phyloP scores from a whole-genome alignment of 164 flowering plant species.

The Santalum album region DNA sequence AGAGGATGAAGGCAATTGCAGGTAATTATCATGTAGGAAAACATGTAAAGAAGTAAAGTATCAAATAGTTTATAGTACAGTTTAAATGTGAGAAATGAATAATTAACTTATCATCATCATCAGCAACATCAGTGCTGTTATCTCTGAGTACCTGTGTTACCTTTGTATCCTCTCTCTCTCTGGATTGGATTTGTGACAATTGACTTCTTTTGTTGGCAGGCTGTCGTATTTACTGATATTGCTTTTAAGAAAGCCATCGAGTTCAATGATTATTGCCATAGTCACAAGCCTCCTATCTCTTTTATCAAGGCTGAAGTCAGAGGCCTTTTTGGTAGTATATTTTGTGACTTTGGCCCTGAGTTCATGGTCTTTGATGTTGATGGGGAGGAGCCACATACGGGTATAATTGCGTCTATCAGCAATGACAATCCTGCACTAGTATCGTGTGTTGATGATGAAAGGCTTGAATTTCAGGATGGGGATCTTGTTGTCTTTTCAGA shows the following conservation, averaged over 20 bases:
- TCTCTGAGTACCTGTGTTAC: no score
- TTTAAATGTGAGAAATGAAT: no score
- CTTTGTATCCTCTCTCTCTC: no score
- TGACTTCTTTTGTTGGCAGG: conserved; percentile 33
- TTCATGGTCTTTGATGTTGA: conserved; percentile 76
- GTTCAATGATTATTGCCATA: conserved; percentile 68
- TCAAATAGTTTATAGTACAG: no score
- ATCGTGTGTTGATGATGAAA: conserved; percentile 82
- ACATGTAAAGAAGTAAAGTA: no score
- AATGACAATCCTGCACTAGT: conserved; percentile 75
- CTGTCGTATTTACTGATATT: conserved; percentile 72
- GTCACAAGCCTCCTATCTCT: conserved; percentile 68
- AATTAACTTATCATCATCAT: no score
- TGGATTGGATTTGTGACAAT: not conserved
- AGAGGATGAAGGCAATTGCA: no score
- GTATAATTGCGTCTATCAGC: conserved; percentile 82
- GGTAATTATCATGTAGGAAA: no score
- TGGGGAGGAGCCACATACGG: conserved; percentile 83
- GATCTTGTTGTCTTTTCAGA: conserved; percentile 86
- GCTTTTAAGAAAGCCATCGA: conserved; percentile 58
- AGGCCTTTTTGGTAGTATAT: conserved; percentile 76
- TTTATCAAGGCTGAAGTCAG: conserved; percentile 79
- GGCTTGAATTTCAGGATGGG: conserved; percentile 87
- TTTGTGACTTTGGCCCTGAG: conserved; percentile 82
- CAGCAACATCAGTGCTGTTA: no score